Base-by-base conservation (phyloP, 805 yeast genomes). In the Zygotorulaspora sp. region DNA sequence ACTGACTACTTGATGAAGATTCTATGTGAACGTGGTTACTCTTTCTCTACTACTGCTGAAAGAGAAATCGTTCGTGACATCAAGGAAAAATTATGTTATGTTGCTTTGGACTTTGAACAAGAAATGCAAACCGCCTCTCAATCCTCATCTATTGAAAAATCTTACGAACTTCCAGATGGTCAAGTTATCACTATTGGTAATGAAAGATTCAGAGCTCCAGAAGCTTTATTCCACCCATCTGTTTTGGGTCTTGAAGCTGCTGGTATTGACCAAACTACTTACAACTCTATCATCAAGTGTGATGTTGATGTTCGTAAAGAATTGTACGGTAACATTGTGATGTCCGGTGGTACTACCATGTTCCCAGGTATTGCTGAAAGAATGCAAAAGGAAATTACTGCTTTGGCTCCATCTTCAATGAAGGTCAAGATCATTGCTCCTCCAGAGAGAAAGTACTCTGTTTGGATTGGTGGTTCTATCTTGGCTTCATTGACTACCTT, bases 341-440 rank as follows among this genome's bases (percentile, higher is more conserved):
- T 92, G 92, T 89, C 97, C 57, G 98, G 98, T 80, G 98, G 98
- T 84, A 89, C 97, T 62, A 92, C 98, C 59, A 88, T 92, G 97
- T 92, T 88, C 96, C 97, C 97, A 74, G 98, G 98, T 77, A 89
- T 92, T 71, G 97, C 97, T 71, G 97, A 92, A 80, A 90, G 98
- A 80, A 87, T 92, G 96, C 97, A 90, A 80, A 90, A 90, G 86
- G 98, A 92, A 78, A 88, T 92, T 65, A 87, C 97, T 60, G 96
- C 97, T 61, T 82, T 92, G 77, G 98, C 98, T 67, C 97, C 97
- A 72, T 86, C 97, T 58, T 87, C 97, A 48, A 92, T 92, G 97
- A 92, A 92, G 88, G 96, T 92, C 66, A 92, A 92, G 84, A 89
- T 92, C 68, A 84, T 84, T 68, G 98, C 98, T 68, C 96, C 97